A percentile compares a stretch with the other conserved stretches of the same genome.
These are phyloP conservation scores for Hondaea fermentalgiana DNA, from an alignment of 108 stramenopile species.

Conservation along the genomic window DNA sequence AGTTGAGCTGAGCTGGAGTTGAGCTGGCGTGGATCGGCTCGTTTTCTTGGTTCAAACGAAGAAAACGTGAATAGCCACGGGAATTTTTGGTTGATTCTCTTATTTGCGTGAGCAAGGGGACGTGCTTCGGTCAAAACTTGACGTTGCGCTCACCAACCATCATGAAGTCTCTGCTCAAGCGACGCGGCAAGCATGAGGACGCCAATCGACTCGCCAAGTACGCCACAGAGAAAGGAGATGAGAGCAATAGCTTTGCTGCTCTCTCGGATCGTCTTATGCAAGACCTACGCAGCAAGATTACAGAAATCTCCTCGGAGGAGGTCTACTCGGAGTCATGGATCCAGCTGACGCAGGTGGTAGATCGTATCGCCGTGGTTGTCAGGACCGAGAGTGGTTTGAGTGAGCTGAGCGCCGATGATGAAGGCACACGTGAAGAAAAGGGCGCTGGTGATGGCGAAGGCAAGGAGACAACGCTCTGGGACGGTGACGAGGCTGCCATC, in stretches of 20 bases:
- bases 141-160: too few relatives aligned
- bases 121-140: too few relatives aligned
- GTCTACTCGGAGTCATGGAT: not conserved
- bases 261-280: not conserved
- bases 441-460: not conserved
- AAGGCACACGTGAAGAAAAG: not conserved
- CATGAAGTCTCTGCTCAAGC: not conserved
- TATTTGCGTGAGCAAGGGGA: too few relatives aligned
- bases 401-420: not conserved
- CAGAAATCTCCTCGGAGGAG: not conserved
- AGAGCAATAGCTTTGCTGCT: not conserved
- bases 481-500: not conserved
- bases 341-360: not conserved
- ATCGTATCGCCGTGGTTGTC: not conserved
- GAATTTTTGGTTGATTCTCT: too few relatives aligned
- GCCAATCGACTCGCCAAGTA: not conserved
- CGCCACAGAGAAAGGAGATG: not conserved
- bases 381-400: not conserved
- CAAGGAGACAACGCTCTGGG: not conserved
- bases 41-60: too few relatives aligned
- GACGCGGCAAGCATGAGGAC: not conserved
- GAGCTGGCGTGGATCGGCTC: too few relatives aligned
- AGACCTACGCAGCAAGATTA: not conserved
- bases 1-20: too few relatives aligned
- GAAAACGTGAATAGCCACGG: too few relatives aligned